A percentile compares a stretch with the other conserved stretches of the same genome.
These are phyloP conservation scores for Blastobotrys apis DNA, from an alignment of 1,139 yeast species.

Conservation along the genomic window DNA sequence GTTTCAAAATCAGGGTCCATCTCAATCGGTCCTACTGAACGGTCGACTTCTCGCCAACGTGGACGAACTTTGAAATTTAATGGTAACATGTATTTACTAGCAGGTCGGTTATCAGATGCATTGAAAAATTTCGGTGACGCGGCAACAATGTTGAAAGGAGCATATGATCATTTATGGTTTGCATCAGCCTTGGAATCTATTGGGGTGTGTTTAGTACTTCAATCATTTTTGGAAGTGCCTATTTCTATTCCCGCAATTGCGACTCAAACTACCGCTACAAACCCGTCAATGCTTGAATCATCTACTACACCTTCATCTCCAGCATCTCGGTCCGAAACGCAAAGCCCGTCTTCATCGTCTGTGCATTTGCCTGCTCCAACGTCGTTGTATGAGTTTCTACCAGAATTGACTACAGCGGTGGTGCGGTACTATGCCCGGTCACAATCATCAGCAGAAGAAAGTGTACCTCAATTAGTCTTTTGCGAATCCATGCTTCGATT, in stretches of 20 bases:
- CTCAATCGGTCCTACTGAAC: slow-evolving; percentile 41
- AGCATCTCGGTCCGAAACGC: background rate
- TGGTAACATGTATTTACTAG: slow-evolving; percentile 71
- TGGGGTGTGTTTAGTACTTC: slow-evolving; percentile 58
- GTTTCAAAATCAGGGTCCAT: slow-evolving; percentile 33
- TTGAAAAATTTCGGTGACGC: slow-evolving; percentile 70
- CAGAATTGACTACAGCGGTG: slow-evolving; percentile 47
- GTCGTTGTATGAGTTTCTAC: slow-evolving; percentile 47
- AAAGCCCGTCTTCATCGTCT: background rate
- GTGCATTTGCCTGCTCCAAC: background rate
- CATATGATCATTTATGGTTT: slow-evolving; percentile 81
- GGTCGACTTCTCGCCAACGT: slow-evolving; percentile 51
- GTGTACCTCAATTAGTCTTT: slow-evolving; percentile 77
- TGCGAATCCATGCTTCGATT: slow-evolving; percentile 67
- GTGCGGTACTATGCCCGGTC: slow-evolving; percentile 58
- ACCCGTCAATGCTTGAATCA: background rate
- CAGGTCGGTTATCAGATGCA: slow-evolving; percentile 76
- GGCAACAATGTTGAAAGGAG: slow-evolving; percentile 50
- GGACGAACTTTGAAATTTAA: slow-evolving; percentile 75
- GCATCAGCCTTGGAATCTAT: slow-evolving; percentile 82
- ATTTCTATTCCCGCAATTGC: slow-evolving; percentile 57
- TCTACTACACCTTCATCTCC: background rate
- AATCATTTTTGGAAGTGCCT: slow-evolving; percentile 55
- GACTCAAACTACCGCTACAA: slow-evolving; percentile 27
- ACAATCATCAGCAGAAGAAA: slow-evolving; percentile 59